Percentiles rank a stretch among this genome's conserved stretches.
These are phyloP conservation scores for Alopecurus myosuroides DNA, from an alignment of 176 grass and related monocot species.

Conservation along the genomic window DNA sequence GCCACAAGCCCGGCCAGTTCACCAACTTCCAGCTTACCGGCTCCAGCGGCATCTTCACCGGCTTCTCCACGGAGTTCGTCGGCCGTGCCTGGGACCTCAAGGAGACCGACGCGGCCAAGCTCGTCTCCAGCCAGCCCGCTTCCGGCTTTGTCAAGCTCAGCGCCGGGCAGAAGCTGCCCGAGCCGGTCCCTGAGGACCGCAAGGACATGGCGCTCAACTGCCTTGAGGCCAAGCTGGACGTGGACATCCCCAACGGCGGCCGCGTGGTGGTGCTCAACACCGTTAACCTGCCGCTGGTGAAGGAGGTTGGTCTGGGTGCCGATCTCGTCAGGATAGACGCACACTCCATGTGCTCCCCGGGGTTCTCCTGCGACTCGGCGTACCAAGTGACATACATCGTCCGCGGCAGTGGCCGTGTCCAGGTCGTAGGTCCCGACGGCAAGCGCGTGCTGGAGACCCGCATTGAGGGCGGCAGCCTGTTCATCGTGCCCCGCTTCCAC, in stretches of 20 bases:
- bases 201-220: conserved; percentile 72
- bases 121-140: conserved; percentile 46
- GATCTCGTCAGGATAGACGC: conserved; percentile 71
- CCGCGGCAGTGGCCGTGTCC: conserved; percentile 64
- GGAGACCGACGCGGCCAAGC: conserved; percentile 41
- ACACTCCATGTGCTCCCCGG: conserved; percentile 88
- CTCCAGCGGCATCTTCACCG: conserved; percentile 73
- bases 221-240: conserved; percentile 58
- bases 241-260: conserved; percentile 67
- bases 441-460: conserved; percentile 61
- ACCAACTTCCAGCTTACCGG: conserved; percentile 80
- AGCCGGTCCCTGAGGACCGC: conserved; percentile 23
- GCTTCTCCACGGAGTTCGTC: conserved; percentile 65
- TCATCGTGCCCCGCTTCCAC: conserved; percentile 82
- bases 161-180: conserved; percentile 38
- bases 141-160: conserved; percentile 46
- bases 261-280: conserved; percentile 89
- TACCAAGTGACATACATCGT: conserved; percentile 90
- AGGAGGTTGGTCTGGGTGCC: conserved; percentile 63
- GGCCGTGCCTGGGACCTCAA: conserved; percentile 70
- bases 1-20: conserved; percentile 63
- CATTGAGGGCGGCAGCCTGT: conserved; percentile 49
- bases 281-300: conserved; percentile 58
- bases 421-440: conserved; percentile 68
- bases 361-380: conserved; percentile 86